phyloP scores from a whole-genome alignment of 805 yeast genomes.

The Ogataea pini region DNA sequence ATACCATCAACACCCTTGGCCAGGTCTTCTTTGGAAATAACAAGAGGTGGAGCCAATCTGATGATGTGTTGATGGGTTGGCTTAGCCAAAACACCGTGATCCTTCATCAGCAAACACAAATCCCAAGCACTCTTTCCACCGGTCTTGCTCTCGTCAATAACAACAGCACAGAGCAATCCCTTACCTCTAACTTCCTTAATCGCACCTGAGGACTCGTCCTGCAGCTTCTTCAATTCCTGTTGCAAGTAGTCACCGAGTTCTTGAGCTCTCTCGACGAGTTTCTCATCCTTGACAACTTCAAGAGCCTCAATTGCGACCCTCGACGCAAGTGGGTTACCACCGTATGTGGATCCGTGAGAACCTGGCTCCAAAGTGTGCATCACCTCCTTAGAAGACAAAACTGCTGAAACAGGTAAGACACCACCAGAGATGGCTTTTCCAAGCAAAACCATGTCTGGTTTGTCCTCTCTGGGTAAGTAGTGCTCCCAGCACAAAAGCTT shows the following conservation, averaged over 20 bases:
- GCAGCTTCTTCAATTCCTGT: slow-evolving; percentile 54
- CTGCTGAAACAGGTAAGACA: slow-evolving; percentile 89
- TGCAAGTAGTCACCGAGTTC: slow-evolving; percentile 71
- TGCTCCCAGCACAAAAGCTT: slow-evolving; percentile 91
- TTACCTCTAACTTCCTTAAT: slow-evolving; percentile 73
- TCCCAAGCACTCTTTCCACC: slow-evolving; percentile 96
- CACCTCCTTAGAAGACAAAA: slow-evolving; percentile 83
- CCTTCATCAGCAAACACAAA: slow-evolving; percentile 84
- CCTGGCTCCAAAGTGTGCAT: slow-evolving; percentile 92
- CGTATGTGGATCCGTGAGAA: slow-evolving; percentile 96
- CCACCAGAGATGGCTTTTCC: slow-evolving; percentile 98
- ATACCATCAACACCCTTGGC: slow-evolving; percentile 78
- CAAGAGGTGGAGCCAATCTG: slow-evolving; percentile 94
- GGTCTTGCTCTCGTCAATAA: slow-evolving; percentile 79
- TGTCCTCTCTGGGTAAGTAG: slow-evolving; percentile 55
- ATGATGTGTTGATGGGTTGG: slow-evolving; percentile 96
- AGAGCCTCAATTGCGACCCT: slow-evolving; percentile 92
- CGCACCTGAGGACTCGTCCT: slow-evolving; percentile 51
- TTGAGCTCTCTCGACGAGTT: slow-evolving; percentile 74
- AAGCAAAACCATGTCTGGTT: slow-evolving; percentile 85
- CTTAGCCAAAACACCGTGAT: slow-evolving; percentile 87
- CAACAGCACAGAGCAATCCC: slow-evolving; percentile 89
- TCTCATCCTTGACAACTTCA: slow-evolving; percentile 85
- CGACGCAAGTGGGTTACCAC: slow-evolving; percentile 95
- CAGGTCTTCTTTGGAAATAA: slow-evolving; percentile 84